A percentile compares a stretch with the other conserved stretches of the same genome.
Evolutionary conservation across 2,329 filamentous ascomycete genomes (phyloP).

Genomic region (Fusarium continuum): DNA sequence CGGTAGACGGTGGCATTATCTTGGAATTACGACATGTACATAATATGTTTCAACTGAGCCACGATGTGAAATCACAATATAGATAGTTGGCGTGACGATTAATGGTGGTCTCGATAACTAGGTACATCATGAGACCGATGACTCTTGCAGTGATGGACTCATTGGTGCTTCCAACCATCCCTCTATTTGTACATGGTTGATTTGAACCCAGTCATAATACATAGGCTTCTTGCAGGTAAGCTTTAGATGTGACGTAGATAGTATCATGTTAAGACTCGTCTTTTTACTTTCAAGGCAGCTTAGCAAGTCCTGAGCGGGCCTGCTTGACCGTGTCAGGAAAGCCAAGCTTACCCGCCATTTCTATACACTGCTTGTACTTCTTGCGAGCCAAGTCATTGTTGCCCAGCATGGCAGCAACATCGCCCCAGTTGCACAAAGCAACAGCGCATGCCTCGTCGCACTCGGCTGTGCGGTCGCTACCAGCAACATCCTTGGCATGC

Average conservation of each 20-base stretch:
- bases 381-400: slow-evolving; percentile 70
- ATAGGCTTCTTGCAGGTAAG: not conserved
- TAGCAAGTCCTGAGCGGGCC: slow-evolving; percentile 61
- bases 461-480: slow-evolving; percentile 75
- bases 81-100: not conserved
- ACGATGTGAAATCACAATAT: not conserved
- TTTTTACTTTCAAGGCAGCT: slow-evolving; percentile 37
- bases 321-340: slow-evolving; percentile 62
- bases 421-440: slow-evolving; percentile 86
- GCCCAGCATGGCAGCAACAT: slow-evolving; percentile 80
- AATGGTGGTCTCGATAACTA: not conserved
- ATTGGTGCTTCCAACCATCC: not conserved
- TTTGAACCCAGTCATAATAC: slow-evolving; percentile 1
- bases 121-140: not conserved
- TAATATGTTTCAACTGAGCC: not conserved
- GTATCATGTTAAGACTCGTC: not conserved
- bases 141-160: not conserved
- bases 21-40: slow-evolving; percentile 11
- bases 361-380: slow-evolving; percentile 74
- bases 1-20: not conserved
- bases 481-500: slow-evolving; percentile 71
- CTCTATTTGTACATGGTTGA: slow-evolving; percentile 22
- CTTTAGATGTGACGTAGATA: not conserved
- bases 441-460: slow-evolving; percentile 86
- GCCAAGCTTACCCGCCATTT: slow-evolving; percentile 64